Conservation (phyloP, 2,329 filamentous ascomycete genomes). For the Lachnellula arida region DNA sequence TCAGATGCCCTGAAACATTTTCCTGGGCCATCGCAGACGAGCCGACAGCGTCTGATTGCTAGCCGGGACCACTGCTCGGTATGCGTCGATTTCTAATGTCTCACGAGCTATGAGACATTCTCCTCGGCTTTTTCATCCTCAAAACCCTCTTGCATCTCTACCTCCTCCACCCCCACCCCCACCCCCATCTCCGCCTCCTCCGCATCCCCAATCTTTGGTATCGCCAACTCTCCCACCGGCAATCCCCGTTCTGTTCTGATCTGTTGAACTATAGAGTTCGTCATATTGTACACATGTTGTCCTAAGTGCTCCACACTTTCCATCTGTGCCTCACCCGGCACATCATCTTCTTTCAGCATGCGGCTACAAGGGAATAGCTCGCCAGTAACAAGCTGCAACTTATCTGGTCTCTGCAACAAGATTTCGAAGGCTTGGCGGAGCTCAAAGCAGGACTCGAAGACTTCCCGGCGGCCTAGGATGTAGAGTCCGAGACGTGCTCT, state of each 20-base stretch:
- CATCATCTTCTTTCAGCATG: conserved; percentile 39
- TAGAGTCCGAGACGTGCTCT: conserved; percentile 89
- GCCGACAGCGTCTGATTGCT: too few species aligned
- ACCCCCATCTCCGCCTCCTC: conserved; percentile 12
- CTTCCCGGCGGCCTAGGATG: conserved; percentile 78
- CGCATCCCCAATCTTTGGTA: conserved; percentile 5
- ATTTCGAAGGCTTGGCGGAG: conserved; percentile 80
- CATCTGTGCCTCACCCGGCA: conserved; percentile 65
- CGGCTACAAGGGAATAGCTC: conserved; percentile 77
- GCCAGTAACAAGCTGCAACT: conserved; percentile 73
- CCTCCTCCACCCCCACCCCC: conserved; percentile 14
- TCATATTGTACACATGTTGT: conserved; percentile 97
- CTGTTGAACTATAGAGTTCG: conserved; percentile 43
- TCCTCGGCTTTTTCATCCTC: conserved; percentile 17
- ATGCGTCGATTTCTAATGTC: too few species aligned
- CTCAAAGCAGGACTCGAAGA: conserved; percentile 88
- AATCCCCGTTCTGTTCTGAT: conserved; percentile 28
- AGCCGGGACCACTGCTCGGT: too few species aligned
- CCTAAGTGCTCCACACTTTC: conserved; percentile 90
- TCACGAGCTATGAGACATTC: too few species aligned
- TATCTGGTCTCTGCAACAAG: conserved; percentile 72
- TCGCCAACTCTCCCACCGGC: conserved; percentile 14
- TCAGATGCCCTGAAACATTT: not conserved
- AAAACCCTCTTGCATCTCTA: conserved; percentile 21
- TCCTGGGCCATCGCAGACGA: too few species aligned